phyloP scores from a whole-genome alignment of 2,329 filamentous ascomycete species.

The Cladobotryum protrusum region DNA sequence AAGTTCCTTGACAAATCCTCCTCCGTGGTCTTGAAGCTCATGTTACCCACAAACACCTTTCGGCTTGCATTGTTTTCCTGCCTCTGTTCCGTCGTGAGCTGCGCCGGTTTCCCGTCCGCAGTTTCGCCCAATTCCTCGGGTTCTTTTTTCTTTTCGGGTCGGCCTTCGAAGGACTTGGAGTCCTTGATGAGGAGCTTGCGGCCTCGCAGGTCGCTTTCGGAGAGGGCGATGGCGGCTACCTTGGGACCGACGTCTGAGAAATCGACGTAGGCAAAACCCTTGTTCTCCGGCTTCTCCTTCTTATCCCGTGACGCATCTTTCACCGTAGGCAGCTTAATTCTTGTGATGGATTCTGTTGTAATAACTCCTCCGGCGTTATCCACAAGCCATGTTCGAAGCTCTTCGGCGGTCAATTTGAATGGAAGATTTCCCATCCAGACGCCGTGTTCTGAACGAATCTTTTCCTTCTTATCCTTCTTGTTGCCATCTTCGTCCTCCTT shows the following conservation, averaged over 20 bases:
- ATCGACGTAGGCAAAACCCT: slow-evolving; percentile 94
- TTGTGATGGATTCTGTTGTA: slow-evolving; percentile 66
- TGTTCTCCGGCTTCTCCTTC: slow-evolving; percentile 52
- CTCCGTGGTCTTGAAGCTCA: slow-evolving; percentile 74
- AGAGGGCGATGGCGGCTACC: slow-evolving; percentile 73
- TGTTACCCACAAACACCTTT: slow-evolving; percentile 87
- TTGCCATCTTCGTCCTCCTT: slow-evolving; percentile 28
- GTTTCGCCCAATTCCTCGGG: slow-evolving; percentile 21
- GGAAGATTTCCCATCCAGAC: slow-evolving; percentile 95
- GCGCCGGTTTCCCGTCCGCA: slow-evolving; percentile 25
- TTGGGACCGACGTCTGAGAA: slow-evolving; percentile 67
- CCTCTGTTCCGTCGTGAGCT: slow-evolving; percentile 28
- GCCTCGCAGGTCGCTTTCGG: slow-evolving; percentile 72
- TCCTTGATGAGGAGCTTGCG: slow-evolving; percentile 90
- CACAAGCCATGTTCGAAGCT: slow-evolving; percentile 75
- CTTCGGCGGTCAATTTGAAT: slow-evolving; percentile 69
- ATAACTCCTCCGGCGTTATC: slow-evolving; percentile 62
- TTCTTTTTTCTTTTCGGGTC: slow-evolving; percentile 60
- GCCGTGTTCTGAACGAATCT: slow-evolving; percentile 68
- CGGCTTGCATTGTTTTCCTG: slow-evolving; percentile 57
- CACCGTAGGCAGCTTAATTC: slow-evolving; percentile 69
- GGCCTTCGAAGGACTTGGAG: slow-evolving; percentile 81
- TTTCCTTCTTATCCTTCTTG: slow-evolving; percentile 36
- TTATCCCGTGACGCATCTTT: slow-evolving; percentile 40
- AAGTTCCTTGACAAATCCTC: slow-evolving; percentile 79